Evolutionary conservation across 352 stramenopile genomes (phyloP).

Genomic region (Pythium coloratum): DNA sequence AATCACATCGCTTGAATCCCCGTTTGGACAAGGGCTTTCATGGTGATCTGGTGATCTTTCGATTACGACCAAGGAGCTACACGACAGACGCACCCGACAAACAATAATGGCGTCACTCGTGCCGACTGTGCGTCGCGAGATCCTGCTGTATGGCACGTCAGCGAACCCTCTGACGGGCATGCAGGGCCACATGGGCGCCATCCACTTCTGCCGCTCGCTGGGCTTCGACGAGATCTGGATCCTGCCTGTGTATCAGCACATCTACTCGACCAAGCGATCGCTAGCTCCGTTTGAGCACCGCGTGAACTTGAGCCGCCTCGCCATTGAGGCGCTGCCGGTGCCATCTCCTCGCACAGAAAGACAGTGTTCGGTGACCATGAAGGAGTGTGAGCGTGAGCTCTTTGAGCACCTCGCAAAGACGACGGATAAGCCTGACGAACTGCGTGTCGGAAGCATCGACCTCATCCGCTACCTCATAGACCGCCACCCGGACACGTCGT

Average conservation of each 20-base stretch:
- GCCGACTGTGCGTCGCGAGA: slow-evolving; percentile 23
- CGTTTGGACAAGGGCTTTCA: neutral
- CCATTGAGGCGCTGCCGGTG: slow-evolving; percentile 36
- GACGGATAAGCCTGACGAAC: slow-evolving; percentile 27
- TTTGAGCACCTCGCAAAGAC: slow-evolving; percentile 42
- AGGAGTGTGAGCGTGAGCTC: slow-evolving; percentile 67
- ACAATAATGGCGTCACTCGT: neutral
- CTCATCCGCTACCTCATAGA: slow-evolving; percentile 53
- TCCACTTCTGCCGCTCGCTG: slow-evolving; percentile 53
- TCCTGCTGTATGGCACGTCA: slow-evolving; percentile 85
- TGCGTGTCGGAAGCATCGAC: slow-evolving; percentile 78
- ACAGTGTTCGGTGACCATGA: slow-evolving; percentile 43
- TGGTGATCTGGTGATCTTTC: too few species aligned
- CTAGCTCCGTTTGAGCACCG: slow-evolving; percentile 78
- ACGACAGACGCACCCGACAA: too few species aligned
- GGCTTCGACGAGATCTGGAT: slow-evolving; percentile 87
- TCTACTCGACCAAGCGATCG: slow-evolving; percentile 77
- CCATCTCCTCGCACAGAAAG: neutral
- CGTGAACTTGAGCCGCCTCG: slow-evolving; percentile 70
- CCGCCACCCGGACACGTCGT: slow-evolving; percentile 48
- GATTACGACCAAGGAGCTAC: neutral
- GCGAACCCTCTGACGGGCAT: slow-evolving; percentile 79
- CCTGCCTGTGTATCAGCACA: slow-evolving; percentile 89
- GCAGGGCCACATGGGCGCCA: slow-evolving; percentile 78
- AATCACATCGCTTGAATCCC: neutral